These are phyloP conservation scores for Ceratobasidium sp. DNA, from an alignment of 1,284 basidiomycete genomes.

Conservation along the genomic window DNA sequence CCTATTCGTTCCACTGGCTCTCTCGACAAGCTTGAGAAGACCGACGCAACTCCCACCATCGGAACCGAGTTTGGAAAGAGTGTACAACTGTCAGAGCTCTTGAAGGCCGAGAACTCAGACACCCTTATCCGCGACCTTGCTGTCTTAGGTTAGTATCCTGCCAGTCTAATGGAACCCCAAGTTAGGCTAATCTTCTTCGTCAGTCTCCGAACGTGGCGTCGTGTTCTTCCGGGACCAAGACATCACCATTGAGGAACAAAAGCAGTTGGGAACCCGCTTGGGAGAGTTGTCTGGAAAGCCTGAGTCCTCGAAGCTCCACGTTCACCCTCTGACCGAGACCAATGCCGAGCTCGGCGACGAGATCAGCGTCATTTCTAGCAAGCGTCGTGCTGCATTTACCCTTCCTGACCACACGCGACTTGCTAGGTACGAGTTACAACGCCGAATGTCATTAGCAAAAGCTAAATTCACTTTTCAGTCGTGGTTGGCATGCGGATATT, in stretches of 20 bases:
- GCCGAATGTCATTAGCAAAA: background rate
- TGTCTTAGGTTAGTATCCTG: constrained; percentile 47
- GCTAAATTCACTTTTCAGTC: constrained; percentile 47
- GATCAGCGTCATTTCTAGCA: constrained; percentile 57
- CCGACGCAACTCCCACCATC: constrained; percentile 17
- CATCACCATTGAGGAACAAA: constrained; percentile 56
- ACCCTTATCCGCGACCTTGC: constrained; percentile 52
- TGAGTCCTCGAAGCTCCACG: constrained; percentile 60
- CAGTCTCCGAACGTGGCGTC: constrained; percentile 69
- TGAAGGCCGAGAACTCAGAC: constrained; percentile 49
- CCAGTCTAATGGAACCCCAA: too few species aligned
- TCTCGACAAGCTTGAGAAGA: constrained; percentile 17
- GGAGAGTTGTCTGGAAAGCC: constrained; percentile 67
- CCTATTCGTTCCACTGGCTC: constrained; percentile 33
- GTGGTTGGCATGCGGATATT: constrained; percentile 68
- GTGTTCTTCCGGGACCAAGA: constrained; percentile 72
- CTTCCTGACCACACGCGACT: constrained; percentile 19
- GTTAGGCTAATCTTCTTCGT: background rate
- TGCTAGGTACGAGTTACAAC: background rate
- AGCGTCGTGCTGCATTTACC: constrained; percentile 47
- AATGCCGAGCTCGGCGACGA: constrained; percentile 58
- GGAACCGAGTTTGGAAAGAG: constrained; percentile 34
- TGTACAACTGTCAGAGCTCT: constrained; percentile 50
- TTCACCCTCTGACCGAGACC: constrained; percentile 67
- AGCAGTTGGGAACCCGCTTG: constrained; percentile 56